Percentiles rank a stretch among this genome's conserved stretches.
These are phyloP conservation scores for Phytopythium chamaehyphon DNA, from an alignment of 352 stramenopile genomes.

Conservation along the genomic window DNA sequence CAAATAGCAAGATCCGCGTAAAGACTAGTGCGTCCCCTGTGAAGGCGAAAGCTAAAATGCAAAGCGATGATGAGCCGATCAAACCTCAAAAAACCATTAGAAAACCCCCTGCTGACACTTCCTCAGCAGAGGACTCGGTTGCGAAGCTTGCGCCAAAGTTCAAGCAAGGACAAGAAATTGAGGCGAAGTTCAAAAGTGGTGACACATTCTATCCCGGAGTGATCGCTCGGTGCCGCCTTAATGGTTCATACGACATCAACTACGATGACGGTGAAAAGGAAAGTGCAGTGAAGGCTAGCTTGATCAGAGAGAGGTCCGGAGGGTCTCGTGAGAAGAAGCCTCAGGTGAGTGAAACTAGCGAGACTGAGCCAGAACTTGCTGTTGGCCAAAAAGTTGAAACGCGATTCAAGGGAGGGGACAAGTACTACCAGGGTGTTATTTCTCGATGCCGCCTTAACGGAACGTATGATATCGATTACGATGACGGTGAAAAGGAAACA, in stretches of 20 bases:
- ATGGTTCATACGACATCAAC: conserved; percentile 74
- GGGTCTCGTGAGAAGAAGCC: conserved; percentile 4
- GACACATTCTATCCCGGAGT: conserved; percentile 50
- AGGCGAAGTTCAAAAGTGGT: conserved; percentile 51
- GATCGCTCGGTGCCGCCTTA: conserved; percentile 37
- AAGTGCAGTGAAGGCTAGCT: conserved; percentile 18
- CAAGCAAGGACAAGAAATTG: conserved; percentile 35
- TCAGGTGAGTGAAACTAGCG: background rate
- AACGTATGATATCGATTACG: conserved; percentile 53
- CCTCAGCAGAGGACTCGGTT: conserved; percentile 36
- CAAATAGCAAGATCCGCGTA: conserved; percentile 26
- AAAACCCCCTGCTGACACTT: conserved; percentile 17
- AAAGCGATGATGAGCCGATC: conserved; percentile 44
- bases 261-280: conserved; percentile 61
- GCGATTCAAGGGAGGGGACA: conserved; percentile 44
- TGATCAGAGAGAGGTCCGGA: conserved; percentile 17
- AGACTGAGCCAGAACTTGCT: conserved; percentile 13
- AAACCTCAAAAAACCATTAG: conserved; percentile 35
- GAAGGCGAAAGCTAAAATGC: conserved; percentile 26
- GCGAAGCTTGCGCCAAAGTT: conserved; percentile 21
- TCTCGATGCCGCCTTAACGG: conserved; percentile 27
- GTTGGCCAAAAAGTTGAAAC: conserved; percentile 32
- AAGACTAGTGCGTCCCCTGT: conserved; percentile 16
- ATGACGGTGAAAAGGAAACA: conserved; percentile 49
- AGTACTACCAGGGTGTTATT: conserved; percentile 55